Percentiles rank a stretch among this genome's conserved stretches.
phyloP scores from a whole-genome alignment of 768 basidiomycete species.

The Boletellus ananas region DNA sequence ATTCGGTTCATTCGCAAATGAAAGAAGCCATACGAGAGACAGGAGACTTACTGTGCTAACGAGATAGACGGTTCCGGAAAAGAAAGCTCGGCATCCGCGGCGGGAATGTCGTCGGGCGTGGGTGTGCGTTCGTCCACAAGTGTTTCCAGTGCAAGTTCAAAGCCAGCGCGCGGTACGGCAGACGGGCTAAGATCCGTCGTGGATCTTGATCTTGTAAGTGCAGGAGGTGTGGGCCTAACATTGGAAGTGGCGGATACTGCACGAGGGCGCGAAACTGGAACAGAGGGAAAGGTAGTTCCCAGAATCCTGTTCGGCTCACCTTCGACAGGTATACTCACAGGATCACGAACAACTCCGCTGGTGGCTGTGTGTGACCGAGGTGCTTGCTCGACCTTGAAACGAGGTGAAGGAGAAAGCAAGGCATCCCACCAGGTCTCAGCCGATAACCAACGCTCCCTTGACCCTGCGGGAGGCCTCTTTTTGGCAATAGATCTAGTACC shows the following conservation, averaged over 20 bases:
- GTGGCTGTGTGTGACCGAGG: conserved; percentile 12
- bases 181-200: conserved; percentile 17
- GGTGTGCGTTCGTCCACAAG: conserved; percentile 13
- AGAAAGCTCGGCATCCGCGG: conserved; percentile 48
- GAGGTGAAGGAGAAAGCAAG: conserved; percentile 69
- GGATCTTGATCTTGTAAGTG: conserved; percentile 22
- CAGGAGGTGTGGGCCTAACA: neutral
- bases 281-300: conserved; percentile 9
- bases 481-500: conserved; percentile 13
- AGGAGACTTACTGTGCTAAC: conserved; percentile 38
- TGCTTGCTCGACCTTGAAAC: conserved; percentile 51
- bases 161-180: neutral
- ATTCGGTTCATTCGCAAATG: neutral
- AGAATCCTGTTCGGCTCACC: conserved; percentile 1
- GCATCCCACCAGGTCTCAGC: conserved; percentile 84
- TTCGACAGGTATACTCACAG: conserved; percentile 44
- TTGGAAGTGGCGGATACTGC: conserved; percentile 11
- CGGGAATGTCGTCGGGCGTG: neutral
- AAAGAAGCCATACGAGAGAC: neutral
- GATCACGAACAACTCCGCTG: conserved; percentile 42
- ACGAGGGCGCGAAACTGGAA: conserved; percentile 18
- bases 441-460: conserved; percentile 63
- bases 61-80: conserved; percentile 59
- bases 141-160: conserved; percentile 21
- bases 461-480: conserved; percentile 19